phyloP scores from a whole-genome alignment of 139 green algal species.

The Chlorella sp. region DNA sequence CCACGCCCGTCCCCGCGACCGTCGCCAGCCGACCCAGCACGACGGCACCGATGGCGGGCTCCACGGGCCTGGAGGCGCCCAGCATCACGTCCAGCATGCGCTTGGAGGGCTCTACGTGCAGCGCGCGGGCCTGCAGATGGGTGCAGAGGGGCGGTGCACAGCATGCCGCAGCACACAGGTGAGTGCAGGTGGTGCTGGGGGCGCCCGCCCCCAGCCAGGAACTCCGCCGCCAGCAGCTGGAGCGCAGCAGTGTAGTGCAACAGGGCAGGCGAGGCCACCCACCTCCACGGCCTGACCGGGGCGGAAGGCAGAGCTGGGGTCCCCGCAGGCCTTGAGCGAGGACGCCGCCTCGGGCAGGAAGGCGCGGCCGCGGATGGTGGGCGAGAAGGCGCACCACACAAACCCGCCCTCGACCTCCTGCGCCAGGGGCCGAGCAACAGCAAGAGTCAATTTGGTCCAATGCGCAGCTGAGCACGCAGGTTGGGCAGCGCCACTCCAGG shows the following conservation, averaged over 20 bases:
- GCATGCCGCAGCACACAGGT: too few relatives aligned
- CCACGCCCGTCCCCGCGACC: slow-evolving; percentile 54
- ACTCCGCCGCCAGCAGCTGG: too few relatives aligned
- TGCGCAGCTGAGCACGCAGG: too few relatives aligned
- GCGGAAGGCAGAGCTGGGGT: neutral
- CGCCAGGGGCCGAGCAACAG: slow-evolving; percentile 10
- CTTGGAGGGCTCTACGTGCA: slow-evolving; percentile 36
- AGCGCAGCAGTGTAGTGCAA: too few relatives aligned
- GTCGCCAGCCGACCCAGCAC: slow-evolving; percentile 49
- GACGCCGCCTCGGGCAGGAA: slow-evolving; percentile 12
- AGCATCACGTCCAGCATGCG: slow-evolving; percentile 60
- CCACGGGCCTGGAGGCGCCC: neutral
- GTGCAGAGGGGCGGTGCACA: neutral
- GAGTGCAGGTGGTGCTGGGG: too few relatives aligned
- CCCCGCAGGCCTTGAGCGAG: neutral
- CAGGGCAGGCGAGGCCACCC: too few relatives aligned
- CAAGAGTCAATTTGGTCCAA: too few relatives aligned
- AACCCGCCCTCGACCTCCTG: slow-evolving; percentile 39
- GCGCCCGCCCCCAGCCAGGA: too few relatives aligned
- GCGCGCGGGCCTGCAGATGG: slow-evolving; percentile 11
- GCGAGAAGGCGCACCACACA: slow-evolving; percentile 31
- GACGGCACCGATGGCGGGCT: slow-evolving; percentile 34
- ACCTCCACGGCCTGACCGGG: slow-evolving; percentile 10
- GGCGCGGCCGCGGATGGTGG: slow-evolving; percentile 31
- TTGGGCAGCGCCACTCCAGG: too few relatives aligned